A percentile compares a stretch with the other conserved stretches of the same genome.
These are phyloP conservation scores for Podaxis rugospora DNA, from an alignment of 768 basidiomycete genomes.

Conservation along the genomic window DNA sequence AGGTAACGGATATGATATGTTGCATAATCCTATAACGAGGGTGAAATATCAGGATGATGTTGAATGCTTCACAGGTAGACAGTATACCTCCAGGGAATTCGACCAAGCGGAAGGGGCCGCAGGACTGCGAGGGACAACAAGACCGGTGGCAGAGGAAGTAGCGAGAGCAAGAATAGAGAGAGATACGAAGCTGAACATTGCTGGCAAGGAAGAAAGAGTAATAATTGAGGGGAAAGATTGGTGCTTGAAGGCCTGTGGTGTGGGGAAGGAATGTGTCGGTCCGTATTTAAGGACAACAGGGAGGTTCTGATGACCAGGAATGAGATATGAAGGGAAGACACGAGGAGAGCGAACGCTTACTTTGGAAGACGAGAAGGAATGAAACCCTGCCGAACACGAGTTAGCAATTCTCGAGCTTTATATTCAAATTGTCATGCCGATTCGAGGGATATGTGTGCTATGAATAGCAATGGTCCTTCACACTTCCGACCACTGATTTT, in stretches of 20 bases:
- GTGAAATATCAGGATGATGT: constrained; percentile 7
- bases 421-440: not conserved
- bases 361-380: constrained; percentile 10
- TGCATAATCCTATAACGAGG: constrained; percentile 39
- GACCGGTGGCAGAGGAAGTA: constrained; percentile 34
- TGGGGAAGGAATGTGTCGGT: constrained; percentile 20
- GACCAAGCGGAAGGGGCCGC: constrained; percentile 40
- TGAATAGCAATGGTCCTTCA: not conserved
- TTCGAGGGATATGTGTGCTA: not conserved
- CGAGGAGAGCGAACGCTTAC: constrained; percentile 6
- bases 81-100: constrained; percentile 40
- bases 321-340: constrained; percentile 26
- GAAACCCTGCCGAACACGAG: constrained; percentile 5
- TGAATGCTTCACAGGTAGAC: not conserved
- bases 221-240: not conserved
- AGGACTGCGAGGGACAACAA: constrained; percentile 33
- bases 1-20: constrained; percentile 61
- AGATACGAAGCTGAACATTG: constrained; percentile 36
- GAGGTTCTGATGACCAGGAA: constrained; percentile 16
- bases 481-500: not conserved
- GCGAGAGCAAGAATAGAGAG: constrained; percentile 40
- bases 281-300: constrained; percentile 21
- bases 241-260: constrained; percentile 24
- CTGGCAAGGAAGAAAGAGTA: constrained; percentile 3
- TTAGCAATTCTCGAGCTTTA: constrained; percentile 8